phyloP scores from a whole-genome alignment of 2,329 filamentous ascomycete genomes.

The Rhinocladiella mackenziei region DNA sequence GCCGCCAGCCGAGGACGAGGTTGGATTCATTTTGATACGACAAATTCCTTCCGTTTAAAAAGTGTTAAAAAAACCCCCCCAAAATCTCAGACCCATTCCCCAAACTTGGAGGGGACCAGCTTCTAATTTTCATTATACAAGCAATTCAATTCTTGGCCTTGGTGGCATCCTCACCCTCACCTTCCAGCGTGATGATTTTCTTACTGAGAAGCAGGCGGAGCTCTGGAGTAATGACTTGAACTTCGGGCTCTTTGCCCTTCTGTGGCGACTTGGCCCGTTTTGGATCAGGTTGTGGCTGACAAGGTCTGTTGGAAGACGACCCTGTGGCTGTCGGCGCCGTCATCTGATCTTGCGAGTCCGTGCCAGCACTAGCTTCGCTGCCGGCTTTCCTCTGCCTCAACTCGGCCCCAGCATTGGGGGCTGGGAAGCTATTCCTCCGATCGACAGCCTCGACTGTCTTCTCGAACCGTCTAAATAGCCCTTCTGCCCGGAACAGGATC shows the following conservation, averaged over 20 bases:
- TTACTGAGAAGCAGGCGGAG: constrained; percentile 58
- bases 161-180: constrained; percentile 23
- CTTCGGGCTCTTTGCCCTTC: constrained; percentile 27
- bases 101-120: no score
- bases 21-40: not conserved
- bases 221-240: constrained; percentile 57
- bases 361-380: not conserved
- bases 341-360: not conserved
- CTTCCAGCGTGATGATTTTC: constrained; percentile 52
- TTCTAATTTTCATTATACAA: constrained; percentile 16
- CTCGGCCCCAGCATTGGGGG: constrained; percentile 39
- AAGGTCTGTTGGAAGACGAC: not conserved
- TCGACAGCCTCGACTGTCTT: constrained; percentile 86
- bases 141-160: constrained; percentile 25
- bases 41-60: not conserved
- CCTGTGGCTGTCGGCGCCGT: not conserved
- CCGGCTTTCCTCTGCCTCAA: constrained; percentile 15
- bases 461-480: constrained; percentile 82
- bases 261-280: constrained; percentile 19
- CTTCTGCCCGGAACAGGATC: constrained; percentile 81
- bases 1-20: no score
- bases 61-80: not conserved
- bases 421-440: constrained; percentile 81
- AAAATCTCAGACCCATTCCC: not conserved
- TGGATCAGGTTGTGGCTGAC: constrained; percentile 29